These are phyloP conservation scores for Pseudocercospora macadamiae DNA, from an alignment of 2,329 filamentous ascomycete species.

Conservation along the genomic window DNA sequence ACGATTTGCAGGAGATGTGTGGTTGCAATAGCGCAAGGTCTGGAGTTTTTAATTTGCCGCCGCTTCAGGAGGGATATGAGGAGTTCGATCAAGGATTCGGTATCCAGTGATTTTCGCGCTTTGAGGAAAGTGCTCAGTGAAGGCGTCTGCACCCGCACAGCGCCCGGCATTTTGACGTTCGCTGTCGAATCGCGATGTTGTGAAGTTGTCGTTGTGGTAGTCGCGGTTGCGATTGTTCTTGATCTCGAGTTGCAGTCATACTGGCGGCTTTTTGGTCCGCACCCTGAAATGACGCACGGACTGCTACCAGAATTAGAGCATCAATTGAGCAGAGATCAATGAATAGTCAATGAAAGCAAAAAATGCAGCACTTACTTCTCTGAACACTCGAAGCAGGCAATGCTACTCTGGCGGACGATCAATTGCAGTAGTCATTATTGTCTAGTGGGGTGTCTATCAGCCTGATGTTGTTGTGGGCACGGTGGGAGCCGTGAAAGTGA, in stretches of 20 bases:
- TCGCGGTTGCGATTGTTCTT: neutral
- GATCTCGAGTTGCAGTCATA: neutral
- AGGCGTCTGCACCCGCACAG: conserved; percentile 65
- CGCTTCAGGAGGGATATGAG: conserved; percentile 86
- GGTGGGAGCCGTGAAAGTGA: neutral
- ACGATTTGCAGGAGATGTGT: conserved; percentile 86
- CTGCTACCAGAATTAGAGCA: too few species aligned
- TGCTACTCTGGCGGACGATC: too few species aligned
- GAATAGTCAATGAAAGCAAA: too few species aligned
- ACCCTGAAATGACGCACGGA: too few species aligned
- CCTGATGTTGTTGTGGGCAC: too few species aligned
- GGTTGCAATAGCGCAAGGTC: conserved; percentile 88
- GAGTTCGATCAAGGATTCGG: conserved; percentile 82
- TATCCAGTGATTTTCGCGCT: conserved; percentile 71
- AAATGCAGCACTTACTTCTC: too few species aligned
- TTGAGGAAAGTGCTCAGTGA: conserved; percentile 78
- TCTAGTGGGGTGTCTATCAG: too few species aligned
- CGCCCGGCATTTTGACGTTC: conserved; percentile 57
- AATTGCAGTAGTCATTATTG: too few species aligned
- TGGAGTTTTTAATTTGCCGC: conserved; percentile 83
- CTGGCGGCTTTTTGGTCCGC: neutral
- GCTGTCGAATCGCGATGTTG: conserved; percentile 3
- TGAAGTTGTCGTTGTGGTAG: neutral
- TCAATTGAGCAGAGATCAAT: too few species aligned
- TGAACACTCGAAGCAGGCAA: too few species aligned